These are phyloP conservation scores for Candida stauntonica DNA, from an alignment of 805 yeast species.

Conservation along the genomic window DNA sequence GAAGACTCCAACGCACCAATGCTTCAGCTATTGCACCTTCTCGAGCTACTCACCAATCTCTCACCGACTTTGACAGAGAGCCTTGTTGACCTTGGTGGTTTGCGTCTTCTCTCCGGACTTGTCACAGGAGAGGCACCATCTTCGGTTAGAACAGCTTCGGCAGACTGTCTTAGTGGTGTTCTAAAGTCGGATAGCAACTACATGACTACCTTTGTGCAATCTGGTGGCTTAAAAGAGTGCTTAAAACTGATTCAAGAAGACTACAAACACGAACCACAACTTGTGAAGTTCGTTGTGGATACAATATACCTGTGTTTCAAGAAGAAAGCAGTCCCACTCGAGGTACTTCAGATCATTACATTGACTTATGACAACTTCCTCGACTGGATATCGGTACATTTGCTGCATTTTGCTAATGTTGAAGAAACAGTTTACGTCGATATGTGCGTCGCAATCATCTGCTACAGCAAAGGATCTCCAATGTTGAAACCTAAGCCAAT, in stretches of 20 bases:
- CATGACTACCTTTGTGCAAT: neutral
- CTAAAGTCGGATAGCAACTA: neutral
- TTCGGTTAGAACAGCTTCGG: neutral
- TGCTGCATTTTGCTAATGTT: slow-evolving; percentile 26
- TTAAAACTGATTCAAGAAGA: neutral
- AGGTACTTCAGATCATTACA: slow-evolving; percentile 38
- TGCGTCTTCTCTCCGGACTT: slow-evolving; percentile 11
- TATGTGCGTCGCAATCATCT: slow-evolving; percentile 32
- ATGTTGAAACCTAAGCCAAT: slow-evolving; percentile 39
- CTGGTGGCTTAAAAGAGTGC: neutral
- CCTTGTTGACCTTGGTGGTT: slow-evolving; percentile 21
- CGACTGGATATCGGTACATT: slow-evolving; percentile 38
- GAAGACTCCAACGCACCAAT: no score
- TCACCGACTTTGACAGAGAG: neutral
- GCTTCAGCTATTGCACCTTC: no score
- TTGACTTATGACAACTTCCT: slow-evolving; percentile 34
- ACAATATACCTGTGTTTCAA: slow-evolving; percentile 34
- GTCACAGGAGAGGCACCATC: neutral
- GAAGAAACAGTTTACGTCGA: slow-evolving; percentile 21
- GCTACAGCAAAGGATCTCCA: slow-evolving; percentile 32
- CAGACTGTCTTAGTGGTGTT: neutral
- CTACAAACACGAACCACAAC: neutral
- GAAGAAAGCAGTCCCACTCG: slow-evolving; percentile 35
- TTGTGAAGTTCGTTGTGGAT: slow-evolving; percentile 28
- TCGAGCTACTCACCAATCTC: no score